Evolutionary conservation across 108 stramenopile genomes (phyloP).

Genomic region (Cyclotella baltica): DNA sequence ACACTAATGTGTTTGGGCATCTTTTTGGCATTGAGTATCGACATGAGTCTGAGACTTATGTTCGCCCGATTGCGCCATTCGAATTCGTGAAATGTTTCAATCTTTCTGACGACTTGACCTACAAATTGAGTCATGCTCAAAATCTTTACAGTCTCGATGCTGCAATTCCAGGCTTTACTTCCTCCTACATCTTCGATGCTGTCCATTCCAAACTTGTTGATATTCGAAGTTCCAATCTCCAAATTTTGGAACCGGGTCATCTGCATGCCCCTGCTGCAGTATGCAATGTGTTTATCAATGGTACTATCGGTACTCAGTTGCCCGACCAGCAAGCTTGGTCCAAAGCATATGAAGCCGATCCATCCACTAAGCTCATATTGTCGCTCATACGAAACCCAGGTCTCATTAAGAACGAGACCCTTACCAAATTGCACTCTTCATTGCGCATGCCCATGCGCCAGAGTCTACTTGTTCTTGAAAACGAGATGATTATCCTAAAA

Average conservation of each 20-base stretch:
- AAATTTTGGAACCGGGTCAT: neutral
- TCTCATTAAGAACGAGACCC: neutral
- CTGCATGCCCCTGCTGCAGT: slow-evolving; percentile 6
- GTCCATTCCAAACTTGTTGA: neutral
- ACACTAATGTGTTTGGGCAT: too few species aligned
- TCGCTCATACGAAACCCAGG: neutral
- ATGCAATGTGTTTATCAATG: too few species aligned
- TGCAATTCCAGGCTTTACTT: slow-evolving; percentile 5
- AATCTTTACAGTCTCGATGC: neutral
- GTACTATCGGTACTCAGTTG: neutral
- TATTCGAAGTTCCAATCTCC: slow-evolving; percentile 6
- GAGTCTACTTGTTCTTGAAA: neutral
- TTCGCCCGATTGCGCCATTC: too few species aligned
- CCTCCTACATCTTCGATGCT: neutral
- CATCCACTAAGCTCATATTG: neutral
- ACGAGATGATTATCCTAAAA: neutral
- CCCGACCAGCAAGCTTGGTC: neutral
- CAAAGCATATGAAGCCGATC: neutral
- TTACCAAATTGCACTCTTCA: neutral
- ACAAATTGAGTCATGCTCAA: neutral
- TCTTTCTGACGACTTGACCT: too few species aligned
- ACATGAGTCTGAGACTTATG: too few species aligned
- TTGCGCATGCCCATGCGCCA: neutral
- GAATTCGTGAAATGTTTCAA: too few species aligned
- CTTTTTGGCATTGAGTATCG: too few species aligned